A percentile compares a stretch with the other conserved stretches of the same genome.
These are phyloP conservation scores for Morella rubra DNA, from an alignment of 306 rosid genomes.

Conservation along the genomic window DNA sequence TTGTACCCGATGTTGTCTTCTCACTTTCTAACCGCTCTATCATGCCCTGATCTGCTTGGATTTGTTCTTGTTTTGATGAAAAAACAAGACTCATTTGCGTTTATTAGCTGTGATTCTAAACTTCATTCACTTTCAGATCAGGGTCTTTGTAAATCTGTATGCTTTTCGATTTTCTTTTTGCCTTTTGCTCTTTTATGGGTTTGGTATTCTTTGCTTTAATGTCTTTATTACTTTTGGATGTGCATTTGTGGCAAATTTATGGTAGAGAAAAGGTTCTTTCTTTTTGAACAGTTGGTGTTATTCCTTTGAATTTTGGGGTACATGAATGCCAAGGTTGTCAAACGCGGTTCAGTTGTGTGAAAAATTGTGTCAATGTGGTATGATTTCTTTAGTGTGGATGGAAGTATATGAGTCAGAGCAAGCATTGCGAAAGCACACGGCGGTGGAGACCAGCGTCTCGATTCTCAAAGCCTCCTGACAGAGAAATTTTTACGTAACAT, in stretches of 20 bases:
- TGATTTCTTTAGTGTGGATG: conserved; percentile 79
- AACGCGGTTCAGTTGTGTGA: conserved; percentile 47
- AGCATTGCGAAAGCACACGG: conserved; percentile 56
- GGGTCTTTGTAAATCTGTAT: conserved; percentile 68
- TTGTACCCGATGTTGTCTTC: no score
- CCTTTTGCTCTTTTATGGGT: conserved; percentile 37
- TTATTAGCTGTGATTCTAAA: conserved; percentile 35
- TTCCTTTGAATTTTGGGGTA: conserved; percentile 45
- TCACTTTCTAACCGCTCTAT: no score
- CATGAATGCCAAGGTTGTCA: conserved; percentile 43
- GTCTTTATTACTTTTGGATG: conserved; percentile 45
- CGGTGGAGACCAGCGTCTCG: conserved; percentile 51
- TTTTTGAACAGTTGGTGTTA: conserved; percentile 44
- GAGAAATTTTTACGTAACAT: no score
- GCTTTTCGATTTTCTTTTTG: conserved; percentile 32
- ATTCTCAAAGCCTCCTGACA: no score
- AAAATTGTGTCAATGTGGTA: conserved; percentile 67
- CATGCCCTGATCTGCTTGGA: no score
- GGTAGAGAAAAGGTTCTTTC: conserved; percentile 67
- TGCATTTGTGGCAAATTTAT: conserved; percentile 67
- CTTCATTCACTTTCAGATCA: conserved; percentile 54
- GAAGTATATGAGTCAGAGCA: conserved; percentile 70
- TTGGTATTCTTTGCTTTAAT: conserved; percentile 51
- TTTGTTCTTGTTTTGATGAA: conserved; percentile 35
- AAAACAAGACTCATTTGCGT: conserved; percentile 44